Conservation (phyloP, 495 filamentous ascomycete genomes). For the Aspergillus cavernicola region DNA sequence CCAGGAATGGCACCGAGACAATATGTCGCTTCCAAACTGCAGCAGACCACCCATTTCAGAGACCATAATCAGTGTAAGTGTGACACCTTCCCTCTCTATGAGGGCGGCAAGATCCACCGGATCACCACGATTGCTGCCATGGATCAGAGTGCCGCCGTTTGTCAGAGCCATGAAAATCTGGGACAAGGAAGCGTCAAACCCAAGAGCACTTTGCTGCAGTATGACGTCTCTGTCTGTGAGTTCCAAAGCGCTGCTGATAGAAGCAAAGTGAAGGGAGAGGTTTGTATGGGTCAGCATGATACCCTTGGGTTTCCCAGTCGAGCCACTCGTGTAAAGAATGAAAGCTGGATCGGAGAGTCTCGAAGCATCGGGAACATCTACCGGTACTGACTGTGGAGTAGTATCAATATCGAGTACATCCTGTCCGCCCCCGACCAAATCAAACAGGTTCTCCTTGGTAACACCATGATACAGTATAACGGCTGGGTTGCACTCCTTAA, state of each 20-base stretch:
- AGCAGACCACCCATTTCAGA: neutral
- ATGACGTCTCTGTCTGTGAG: neutral
- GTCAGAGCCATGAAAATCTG: conserved; percentile 23
- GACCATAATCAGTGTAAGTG: neutral
- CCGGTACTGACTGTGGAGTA: too few relatives aligned
- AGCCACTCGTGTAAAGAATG: conserved; percentile 38
- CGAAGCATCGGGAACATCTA: too few relatives aligned
- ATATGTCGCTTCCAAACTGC: neutral
- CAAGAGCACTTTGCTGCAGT: conserved; percentile 29
- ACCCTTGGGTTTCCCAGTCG: conserved; percentile 34
- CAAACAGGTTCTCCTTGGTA: neutral
- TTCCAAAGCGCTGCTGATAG: conserved; percentile 29
- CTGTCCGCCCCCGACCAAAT: too few relatives aligned
- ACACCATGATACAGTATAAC: conserved; percentile 14
- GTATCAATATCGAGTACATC: too few relatives aligned
- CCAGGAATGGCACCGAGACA: neutral
- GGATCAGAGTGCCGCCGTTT: conserved; percentile 20
- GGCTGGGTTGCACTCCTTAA: conserved; percentile 17
- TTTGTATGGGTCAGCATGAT: conserved; percentile 32
- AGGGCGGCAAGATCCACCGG: neutral
- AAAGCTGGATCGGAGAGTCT: conserved; percentile 8
- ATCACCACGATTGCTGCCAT: neutral
- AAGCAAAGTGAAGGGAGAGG: too few relatives aligned
- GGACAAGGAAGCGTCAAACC: conserved; percentile 21
- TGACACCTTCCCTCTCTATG: neutral